Conservation (phyloP, 176 grass and related monocot genomes). For the Pharus latifolius region DNA sequence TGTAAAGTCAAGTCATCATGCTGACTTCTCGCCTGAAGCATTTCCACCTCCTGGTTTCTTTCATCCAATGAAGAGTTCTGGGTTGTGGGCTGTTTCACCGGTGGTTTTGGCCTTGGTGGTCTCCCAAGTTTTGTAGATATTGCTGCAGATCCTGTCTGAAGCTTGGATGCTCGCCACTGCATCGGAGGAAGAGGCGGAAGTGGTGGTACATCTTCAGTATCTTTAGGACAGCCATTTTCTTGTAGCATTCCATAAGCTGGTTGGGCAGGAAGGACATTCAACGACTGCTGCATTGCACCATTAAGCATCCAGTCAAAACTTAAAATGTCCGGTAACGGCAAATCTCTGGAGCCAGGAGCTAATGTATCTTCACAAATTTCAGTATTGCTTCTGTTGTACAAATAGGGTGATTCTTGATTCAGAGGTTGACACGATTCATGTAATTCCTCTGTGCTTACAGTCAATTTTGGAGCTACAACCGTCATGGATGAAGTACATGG, state of each 20-base stretch:
- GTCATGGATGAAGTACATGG: neutral
- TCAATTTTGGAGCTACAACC: neutral
- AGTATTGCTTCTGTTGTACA: neutral
- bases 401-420: neutral
- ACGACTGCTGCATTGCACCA: constrained; percentile 21
- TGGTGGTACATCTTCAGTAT: constrained; percentile 18
- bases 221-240: constrained; percentile 21
- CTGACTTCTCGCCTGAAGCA: neutral
- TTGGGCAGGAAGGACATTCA: constrained; percentile 22
- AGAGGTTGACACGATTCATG: neutral
- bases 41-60: constrained; percentile 10
- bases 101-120: constrained; percentile 49
- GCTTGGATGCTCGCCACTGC: constrained; percentile 54
- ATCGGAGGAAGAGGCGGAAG: constrained; percentile 65
- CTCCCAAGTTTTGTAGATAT: constrained; percentile 36
- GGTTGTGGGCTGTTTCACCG: constrained; percentile 2
- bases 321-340: neutral
- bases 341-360: constrained; percentile 11
- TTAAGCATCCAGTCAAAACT: constrained; percentile 37
- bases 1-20: constrained; percentile 14
- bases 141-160: constrained; percentile 19
- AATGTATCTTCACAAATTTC: constrained; percentile 9
- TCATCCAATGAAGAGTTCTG: constrained; percentile 1
- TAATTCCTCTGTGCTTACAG: neutral
- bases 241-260: constrained; percentile 3